Conservation (phyloP, 257 asterid species). For the Avicennia marina region DNA sequence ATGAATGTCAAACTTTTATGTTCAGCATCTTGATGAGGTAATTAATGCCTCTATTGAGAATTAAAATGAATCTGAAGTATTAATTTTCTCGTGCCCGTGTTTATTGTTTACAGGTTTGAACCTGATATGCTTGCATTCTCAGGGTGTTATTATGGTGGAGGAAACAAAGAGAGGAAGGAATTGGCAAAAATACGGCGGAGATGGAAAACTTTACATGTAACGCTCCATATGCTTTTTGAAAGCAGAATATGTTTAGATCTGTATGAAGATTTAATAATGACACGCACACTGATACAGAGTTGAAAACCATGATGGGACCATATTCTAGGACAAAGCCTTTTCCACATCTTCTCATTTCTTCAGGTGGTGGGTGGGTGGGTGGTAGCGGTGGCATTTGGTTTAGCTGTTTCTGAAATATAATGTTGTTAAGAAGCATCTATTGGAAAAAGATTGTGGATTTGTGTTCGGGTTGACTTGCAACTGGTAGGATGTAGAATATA, state of each 20-base stretch:
- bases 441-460: too few relatives aligned
- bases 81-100: constrained; percentile 8
- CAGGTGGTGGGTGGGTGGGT: too few relatives aligned
- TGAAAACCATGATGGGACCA: too few relatives aligned
- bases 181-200: constrained; percentile 78
- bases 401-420: constrained; percentile 6
- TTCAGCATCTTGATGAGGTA: too few relatives aligned
- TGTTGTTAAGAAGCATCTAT: background rate
- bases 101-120: constrained; percentile 69
- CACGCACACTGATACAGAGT: too few relatives aligned
- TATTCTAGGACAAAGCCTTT: too few relatives aligned
- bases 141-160: constrained; percentile 97
- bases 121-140: constrained; percentile 99
- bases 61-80: constrained; percentile 1
- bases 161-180: constrained; percentile 87
- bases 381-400: background rate
- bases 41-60: too few relatives aligned
- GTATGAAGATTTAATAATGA: too few relatives aligned
- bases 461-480: background rate
- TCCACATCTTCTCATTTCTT: too few relatives aligned
- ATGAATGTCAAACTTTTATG: too few relatives aligned
- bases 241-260: too few relatives aligned
- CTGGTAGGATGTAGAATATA: background rate
- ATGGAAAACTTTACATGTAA: constrained; percentile 94
- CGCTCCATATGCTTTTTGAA: constrained; percentile 23